Conservation (phyloP, 2,329 filamentous ascomycete species). For the Sporothrix variecibatus region DNA sequence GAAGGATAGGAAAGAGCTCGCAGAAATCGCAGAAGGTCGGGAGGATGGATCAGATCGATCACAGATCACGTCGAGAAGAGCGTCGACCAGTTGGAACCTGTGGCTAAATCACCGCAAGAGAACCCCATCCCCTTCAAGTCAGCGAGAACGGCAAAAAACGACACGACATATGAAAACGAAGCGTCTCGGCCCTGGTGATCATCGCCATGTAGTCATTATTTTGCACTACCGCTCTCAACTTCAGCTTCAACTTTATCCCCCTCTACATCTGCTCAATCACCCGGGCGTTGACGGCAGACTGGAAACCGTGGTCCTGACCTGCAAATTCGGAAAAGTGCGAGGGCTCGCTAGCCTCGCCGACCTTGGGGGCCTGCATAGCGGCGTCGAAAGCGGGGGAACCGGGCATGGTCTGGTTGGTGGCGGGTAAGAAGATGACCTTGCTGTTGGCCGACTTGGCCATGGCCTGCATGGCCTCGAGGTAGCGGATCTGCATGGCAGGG, state of each 20-base stretch:
- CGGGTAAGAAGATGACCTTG: slow-evolving; percentile 84
- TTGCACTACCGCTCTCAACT: slow-evolving; percentile 33
- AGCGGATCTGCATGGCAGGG: slow-evolving; percentile 97
- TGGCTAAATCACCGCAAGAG: slow-evolving; percentile 11
- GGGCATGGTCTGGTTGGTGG: slow-evolving; percentile 62
- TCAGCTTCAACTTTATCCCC: not conserved
- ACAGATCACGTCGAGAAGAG: slow-evolving; percentile 12
- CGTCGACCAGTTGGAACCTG: slow-evolving; percentile 5
- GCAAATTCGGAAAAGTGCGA: slow-evolving; percentile 53
- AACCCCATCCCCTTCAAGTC: slow-evolving; percentile 10
- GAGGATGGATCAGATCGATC: not conserved
- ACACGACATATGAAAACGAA: slow-evolving; percentile 1
- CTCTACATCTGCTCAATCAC: slow-evolving; percentile 82
- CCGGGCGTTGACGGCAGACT: slow-evolving; percentile 77
- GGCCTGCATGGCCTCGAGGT: slow-evolving; percentile 96
- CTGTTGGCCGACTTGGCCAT: slow-evolving; percentile 94
- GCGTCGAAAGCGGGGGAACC: slow-evolving; percentile 44
- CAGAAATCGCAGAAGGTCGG: not conserved
- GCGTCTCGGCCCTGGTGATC: not conserved
- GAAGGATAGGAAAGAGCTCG: not conserved
- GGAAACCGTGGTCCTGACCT: slow-evolving; percentile 63
- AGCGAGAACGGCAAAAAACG: not conserved
- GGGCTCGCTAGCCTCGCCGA: slow-evolving; percentile 45
- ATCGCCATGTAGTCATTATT: slow-evolving; percentile 34
- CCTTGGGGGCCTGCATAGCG: slow-evolving; percentile 40